These are phyloP conservation scores for Rhizoclosmatium globosum DNA, from an alignment of 192 early-diverging fungal genomes.

Conservation along the genomic window DNA sequence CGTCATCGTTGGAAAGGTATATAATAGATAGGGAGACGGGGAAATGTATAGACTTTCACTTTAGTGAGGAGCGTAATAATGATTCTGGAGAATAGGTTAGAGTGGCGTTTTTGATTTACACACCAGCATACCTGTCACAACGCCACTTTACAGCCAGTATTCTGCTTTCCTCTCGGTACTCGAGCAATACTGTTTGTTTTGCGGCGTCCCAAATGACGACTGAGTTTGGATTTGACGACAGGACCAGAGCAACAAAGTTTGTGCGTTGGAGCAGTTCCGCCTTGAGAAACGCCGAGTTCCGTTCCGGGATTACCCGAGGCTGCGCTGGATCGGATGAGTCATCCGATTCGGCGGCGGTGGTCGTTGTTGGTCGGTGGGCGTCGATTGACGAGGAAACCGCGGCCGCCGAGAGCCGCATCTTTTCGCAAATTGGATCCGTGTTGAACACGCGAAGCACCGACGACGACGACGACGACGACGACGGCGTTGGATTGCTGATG, in stretches of 20 bases:
- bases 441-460: slow-evolving; percentile 18
- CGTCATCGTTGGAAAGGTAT: slow-evolving; percentile 83
- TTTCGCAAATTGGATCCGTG: slow-evolving; percentile 25
- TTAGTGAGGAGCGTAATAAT: slow-evolving; percentile 80
- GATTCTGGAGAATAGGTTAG: slow-evolving; percentile 57
- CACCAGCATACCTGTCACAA: slow-evolving; percentile 66
- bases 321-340: not conserved
- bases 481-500: not conserved
- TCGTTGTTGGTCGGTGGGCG: not conserved
- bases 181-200: slow-evolving; percentile 71
- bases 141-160: slow-evolving; percentile 82
- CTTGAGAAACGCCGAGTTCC: slow-evolving; percentile 66
- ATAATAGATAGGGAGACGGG: slow-evolving; percentile 70
- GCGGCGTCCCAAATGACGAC: slow-evolving; percentile 90
- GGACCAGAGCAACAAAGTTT: slow-evolving; percentile 88
- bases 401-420: slow-evolving; percentile 8
- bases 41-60: slow-evolving; percentile 83
- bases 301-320: slow-evolving; percentile 57
- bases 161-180: slow-evolving; percentile 82
- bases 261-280: slow-evolving; percentile 87
- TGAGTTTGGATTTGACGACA: slow-evolving; percentile 82
- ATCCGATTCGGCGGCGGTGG: not conserved
- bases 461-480: not conserved
- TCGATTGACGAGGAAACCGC: not conserved
- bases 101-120: not conserved